Percentiles rank a stretch among this genome's conserved stretches.
phyloP scores from a whole-genome alignment of 2,329 filamentous ascomycete genomes.

The Epichloe sibirici region DNA sequence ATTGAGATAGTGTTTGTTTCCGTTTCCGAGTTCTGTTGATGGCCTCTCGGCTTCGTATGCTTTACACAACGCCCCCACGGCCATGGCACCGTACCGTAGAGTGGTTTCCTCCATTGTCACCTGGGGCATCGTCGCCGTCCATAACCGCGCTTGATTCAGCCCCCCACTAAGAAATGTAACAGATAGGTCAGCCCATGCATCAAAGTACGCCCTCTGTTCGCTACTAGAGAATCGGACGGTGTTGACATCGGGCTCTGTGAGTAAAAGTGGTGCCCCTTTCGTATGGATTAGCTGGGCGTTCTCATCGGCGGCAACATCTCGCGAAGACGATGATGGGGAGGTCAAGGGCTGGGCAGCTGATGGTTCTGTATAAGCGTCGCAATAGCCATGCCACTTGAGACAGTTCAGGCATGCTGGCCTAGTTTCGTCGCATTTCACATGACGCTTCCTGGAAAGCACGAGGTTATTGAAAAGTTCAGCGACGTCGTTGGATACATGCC shows the following conservation, averaged over 20 bases:
- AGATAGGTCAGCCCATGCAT: constrained; percentile 25
- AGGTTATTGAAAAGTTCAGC: not conserved
- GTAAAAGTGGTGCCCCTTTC: constrained; percentile 17
- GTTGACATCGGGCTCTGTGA: constrained; percentile 22
- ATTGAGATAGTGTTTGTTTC: constrained; percentile 27
- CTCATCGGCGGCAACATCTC: constrained; percentile 5
- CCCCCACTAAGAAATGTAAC: constrained; percentile 23
- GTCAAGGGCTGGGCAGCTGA: constrained; percentile 4
- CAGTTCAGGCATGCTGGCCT: constrained; percentile 29
- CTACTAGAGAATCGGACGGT: constrained; percentile 21
- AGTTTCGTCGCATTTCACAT: constrained; percentile 31
- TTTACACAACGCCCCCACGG: constrained; percentile 26
- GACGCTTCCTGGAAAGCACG: constrained; percentile 21
- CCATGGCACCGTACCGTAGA: constrained; percentile 27
- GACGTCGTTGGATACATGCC: not conserved
- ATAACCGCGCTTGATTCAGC: constrained; percentile 21
- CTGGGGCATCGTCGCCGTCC: constrained; percentile 29
- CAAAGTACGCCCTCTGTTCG: constrained; percentile 25
- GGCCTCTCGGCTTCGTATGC: constrained; percentile 17
- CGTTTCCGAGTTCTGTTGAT: constrained; percentile 10
- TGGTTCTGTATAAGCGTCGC: constrained; percentile 21
- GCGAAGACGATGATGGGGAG: not conserved
- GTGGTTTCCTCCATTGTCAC: constrained; percentile 25
- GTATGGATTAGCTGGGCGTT: constrained; percentile 18
- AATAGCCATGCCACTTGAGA: constrained; percentile 28